Conservation (phyloP, 768 basidiomycete genomes). For the Trametes villosa region DNA sequence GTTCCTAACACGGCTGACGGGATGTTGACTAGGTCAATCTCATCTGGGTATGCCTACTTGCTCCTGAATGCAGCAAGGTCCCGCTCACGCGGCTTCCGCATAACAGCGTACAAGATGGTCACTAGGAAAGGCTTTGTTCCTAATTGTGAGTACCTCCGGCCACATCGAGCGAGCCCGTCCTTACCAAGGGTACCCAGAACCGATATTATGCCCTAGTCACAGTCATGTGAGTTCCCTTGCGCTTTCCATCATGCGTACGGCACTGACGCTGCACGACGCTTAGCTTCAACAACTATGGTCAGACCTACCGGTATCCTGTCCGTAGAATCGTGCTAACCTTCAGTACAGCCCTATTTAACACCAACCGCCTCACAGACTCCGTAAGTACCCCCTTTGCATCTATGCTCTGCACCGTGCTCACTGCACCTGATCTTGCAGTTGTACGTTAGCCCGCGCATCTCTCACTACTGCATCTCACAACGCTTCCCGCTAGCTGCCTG, state of each 20-base stretch:
- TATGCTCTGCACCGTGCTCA: neutral
- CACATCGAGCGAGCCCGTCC: neutral
- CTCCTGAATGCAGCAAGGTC: neutral
- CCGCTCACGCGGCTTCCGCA: neutral
- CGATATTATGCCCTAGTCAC: slow-evolving; percentile 59
- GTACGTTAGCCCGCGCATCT: slow-evolving; percentile 7
- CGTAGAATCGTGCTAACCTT: neutral
- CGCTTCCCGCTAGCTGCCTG: slow-evolving; percentile 28
- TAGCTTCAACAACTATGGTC: slow-evolving; percentile 62
- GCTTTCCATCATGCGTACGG: neutral
- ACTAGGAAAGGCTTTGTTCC: slow-evolving; percentile 56
- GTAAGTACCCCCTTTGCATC: slow-evolving; percentile 14
- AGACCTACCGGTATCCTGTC: slow-evolving; percentile 7
- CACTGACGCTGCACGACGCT: neutral
- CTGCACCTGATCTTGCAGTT: slow-evolving; percentile 6
- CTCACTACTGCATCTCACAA: neutral
- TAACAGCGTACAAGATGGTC: slow-evolving; percentile 58
- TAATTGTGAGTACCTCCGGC: slow-evolving; percentile 45
- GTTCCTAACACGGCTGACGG: neutral
- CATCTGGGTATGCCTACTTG: slow-evolving; percentile 50
- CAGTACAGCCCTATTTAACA: slow-evolving; percentile 46
- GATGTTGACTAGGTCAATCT: slow-evolving; percentile 45
- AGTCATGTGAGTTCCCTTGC: slow-evolving; percentile 47
- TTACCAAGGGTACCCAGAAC: slow-evolving; percentile 43
- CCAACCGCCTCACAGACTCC: slow-evolving; percentile 24